Base-by-base conservation (phyloP, 192 early-diverging fungal genomes). In the Entophlyctis helioformis region DNA sequence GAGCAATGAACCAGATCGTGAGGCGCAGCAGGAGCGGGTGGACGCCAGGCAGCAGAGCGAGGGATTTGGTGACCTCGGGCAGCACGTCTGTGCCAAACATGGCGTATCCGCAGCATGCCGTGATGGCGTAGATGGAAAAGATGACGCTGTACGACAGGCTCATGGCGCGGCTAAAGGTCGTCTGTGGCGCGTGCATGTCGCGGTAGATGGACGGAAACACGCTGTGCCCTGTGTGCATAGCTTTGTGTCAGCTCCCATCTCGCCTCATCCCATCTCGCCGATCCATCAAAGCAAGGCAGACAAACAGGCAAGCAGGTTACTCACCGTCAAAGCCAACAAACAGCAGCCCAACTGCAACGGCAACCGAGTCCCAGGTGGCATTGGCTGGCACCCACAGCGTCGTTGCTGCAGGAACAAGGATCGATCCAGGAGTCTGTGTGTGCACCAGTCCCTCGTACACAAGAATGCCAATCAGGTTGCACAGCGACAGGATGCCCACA, bases 181-280 rank as follows among this genome's bases (percentile, higher is more conserved):
- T 18, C n/a, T n/a, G n/a, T 2, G 72, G 72, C 7, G 56, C 42
- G 23, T 59, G 52, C 75, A 85, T 78, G 52, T 85, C 83, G 10
- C 69, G 58, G 54, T 82, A 79, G 21, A 85, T 70, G 4, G 56
- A 48, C 18, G 83, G 83, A 46, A 84, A 82, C 1, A 84, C 69
- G 13, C 78, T 73, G 56, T 83, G 80, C n/a, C 55, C 65, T 54
- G 29, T 19, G 40, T 12, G 15, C 13, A 38, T 23, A 13, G n/a
- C n/a, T n/a, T n/a, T n/a, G n/a, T n/a, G n/a, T n/a, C n/a, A n/a
- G n/a, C n/a, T n/a, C n/a, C n/a, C n/a, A n/a, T n/a, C n/a, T n/a
- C n/a, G n/a, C n/a, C n/a, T n/a, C n/a, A n/a, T n/a, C n/a, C n/a
- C n/a, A n/a, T n/a, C n/a, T n/a, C n/a, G n/a, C n/a, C n/a, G n/a